A percentile compares a stretch with the other conserved stretches of the same genome.
These are phyloP conservation scores for Eucalyptus polyanthemos DNA, from an alignment of 345 rosid genomes.

Conservation along the genomic window DNA sequence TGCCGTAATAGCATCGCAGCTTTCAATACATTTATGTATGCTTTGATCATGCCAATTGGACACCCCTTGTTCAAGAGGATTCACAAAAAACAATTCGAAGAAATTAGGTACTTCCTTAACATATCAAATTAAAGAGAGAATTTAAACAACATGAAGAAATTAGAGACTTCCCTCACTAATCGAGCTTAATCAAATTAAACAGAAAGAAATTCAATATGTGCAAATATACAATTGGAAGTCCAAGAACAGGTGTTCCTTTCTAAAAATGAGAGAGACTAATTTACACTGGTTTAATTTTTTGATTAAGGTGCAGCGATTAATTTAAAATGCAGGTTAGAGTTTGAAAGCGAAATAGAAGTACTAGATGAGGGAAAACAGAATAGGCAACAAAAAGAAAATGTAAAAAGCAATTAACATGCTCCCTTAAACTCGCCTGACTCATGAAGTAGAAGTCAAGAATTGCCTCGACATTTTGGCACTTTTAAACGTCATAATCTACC, in stretches of 20 bases:
- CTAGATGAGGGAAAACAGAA: not conserved
- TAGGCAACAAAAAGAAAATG: not conserved
- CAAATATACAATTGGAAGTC: not conserved
- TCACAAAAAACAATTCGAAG: too few relatives aligned
- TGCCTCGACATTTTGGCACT: rapidly evolving
- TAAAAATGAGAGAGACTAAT: not conserved
- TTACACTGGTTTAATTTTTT: not conserved
- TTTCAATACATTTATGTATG: rapidly evolving
- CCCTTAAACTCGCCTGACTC: not conserved
- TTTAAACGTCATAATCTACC: too few relatives aligned
- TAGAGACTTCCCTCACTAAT: not conserved
- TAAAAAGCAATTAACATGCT: not conserved
- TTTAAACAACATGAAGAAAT: too few relatives aligned
- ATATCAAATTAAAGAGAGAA: not conserved
- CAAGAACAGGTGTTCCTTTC: too few relatives aligned
- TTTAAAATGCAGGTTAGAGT: not conserved
- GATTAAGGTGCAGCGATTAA: too few relatives aligned
- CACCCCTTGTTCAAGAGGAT: too few relatives aligned
- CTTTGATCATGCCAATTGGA: too few relatives aligned
- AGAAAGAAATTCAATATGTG: not conserved
- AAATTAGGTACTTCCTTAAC: not conserved
- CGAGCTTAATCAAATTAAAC: too few relatives aligned
- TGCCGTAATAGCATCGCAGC: rapidly evolving
- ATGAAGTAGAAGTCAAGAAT: too few relatives aligned
- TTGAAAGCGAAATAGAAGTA: not conserved